phyloP scores from a whole-genome alignment of 2,329 filamentous ascomycete species.

The Albifimbria verrucaria region DNA sequence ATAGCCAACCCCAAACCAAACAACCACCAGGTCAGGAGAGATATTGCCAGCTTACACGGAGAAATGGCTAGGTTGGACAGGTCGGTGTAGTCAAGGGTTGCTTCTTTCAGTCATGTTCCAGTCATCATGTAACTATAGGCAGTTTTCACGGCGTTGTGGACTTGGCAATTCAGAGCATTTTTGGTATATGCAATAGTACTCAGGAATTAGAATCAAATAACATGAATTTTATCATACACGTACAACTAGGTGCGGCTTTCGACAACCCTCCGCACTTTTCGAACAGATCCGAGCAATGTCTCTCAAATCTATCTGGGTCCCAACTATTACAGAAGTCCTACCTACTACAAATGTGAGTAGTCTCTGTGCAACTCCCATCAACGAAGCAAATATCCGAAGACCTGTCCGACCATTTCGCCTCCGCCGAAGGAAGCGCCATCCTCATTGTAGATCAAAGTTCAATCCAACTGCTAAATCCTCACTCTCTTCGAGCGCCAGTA shows the following conservation, averaged over 20 bases:
- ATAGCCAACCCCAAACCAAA: slow-evolving; percentile 47
- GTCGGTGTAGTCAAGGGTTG: no score
- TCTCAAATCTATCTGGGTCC: slow-evolving; percentile 19
- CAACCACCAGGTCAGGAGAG: slow-evolving; percentile 14
- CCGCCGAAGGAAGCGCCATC: slow-evolving; percentile 14
- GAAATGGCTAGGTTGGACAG: not conserved
- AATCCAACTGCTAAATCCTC: slow-evolving; percentile 20
- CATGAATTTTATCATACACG: slow-evolving; percentile 30
- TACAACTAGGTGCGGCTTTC: slow-evolving; percentile 15
- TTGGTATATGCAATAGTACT: not conserved
- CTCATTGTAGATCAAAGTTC: slow-evolving; percentile 24
- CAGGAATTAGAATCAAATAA: slow-evolving; percentile 15
- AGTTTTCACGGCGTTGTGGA: not conserved
- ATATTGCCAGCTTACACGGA: not conserved
- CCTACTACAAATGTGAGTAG: not conserved
- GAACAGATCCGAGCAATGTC: slow-evolving; percentile 20
- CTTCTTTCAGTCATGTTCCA: not conserved
- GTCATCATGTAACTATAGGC: not conserved
- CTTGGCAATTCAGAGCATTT: not conserved
- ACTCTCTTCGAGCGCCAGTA: slow-evolving; percentile 3
- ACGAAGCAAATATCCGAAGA: not conserved
- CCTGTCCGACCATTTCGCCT: not conserved
- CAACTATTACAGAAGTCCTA: slow-evolving; percentile 16
- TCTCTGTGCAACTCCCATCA: slow-evolving; percentile 12
- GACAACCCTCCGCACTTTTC: slow-evolving; percentile 9